phyloP scores from a whole-genome alignment of 1,139 yeast species.

The Pichia sp. region DNA sequence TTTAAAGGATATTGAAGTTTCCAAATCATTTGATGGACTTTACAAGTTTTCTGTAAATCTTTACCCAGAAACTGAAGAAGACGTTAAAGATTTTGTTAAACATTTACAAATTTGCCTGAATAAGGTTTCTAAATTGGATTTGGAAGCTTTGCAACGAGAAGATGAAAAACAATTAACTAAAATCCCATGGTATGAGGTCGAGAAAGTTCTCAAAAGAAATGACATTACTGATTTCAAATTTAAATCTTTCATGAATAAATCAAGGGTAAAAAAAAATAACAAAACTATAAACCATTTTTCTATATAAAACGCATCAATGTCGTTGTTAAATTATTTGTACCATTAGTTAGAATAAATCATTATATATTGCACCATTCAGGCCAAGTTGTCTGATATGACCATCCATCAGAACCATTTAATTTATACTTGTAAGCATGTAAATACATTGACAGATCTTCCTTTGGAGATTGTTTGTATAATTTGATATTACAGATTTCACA shows the following conservation, averaged over 20 bases:
- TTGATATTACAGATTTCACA: constrained; percentile 45
- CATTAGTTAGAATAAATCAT: neutral
- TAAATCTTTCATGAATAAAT: neutral
- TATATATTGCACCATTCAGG: constrained; percentile 35
- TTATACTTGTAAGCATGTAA: constrained; percentile 53
- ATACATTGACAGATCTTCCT: constrained; percentile 40
- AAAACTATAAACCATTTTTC: too few species aligned
- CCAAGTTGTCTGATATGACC: constrained; percentile 32
- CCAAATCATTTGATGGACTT: constrained; percentile 37
- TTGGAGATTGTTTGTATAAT: constrained; percentile 36
- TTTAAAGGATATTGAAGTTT: constrained; percentile 10
- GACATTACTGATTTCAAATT: constrained; percentile 7
- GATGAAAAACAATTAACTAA: constrained; percentile 34
- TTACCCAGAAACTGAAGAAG: constrained; percentile 36
- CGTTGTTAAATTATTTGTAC: neutral
- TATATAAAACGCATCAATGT: neutral
- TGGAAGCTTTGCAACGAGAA: constrained; percentile 10
- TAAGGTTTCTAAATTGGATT: constrained; percentile 21
- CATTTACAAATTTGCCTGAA: constrained; percentile 32
- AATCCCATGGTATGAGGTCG: constrained; percentile 19
- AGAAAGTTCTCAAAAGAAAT: constrained; percentile 10
- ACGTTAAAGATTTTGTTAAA: constrained; percentile 29
- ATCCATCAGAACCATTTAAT: constrained; percentile 23
- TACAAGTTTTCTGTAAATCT: constrained; percentile 36
- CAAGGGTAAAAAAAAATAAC: neutral